phyloP scores from a whole-genome alignment of 805 yeast genomes.

The Dipodascus albidus region DNA sequence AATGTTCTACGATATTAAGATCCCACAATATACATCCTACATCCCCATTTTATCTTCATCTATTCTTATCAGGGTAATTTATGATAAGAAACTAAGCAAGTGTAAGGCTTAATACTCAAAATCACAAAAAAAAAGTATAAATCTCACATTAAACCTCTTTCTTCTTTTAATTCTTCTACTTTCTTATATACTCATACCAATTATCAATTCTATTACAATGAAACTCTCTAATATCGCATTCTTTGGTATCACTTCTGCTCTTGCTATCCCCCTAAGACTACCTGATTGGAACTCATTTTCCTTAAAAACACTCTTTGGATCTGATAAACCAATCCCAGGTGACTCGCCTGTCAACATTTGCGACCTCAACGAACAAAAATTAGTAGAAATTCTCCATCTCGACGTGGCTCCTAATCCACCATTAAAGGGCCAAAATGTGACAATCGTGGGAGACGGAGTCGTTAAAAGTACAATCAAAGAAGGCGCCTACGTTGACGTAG shows the following conservation, averaged over 20 bases:
- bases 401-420: slow-evolving; percentile 81
- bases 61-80: neutral
- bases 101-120: neutral
- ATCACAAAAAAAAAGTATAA: neutral
- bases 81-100: neutral
- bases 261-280: neutral
- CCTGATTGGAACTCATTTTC: neutral
- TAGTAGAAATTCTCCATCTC: slow-evolving; percentile 51
- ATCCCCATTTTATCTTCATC: neutral
- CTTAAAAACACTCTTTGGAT: neutral
- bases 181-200: no score
- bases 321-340: slow-evolving; percentile 51
- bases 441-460: slow-evolving; percentile 63
- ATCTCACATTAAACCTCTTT: neutral
- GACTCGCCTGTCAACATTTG: slow-evolving; percentile 76
- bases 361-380: slow-evolving; percentile 51
- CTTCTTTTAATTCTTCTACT: neutral
- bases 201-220: neutral
- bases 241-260: neutral
- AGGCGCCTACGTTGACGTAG: slow-evolving; percentile 92
- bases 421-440: slow-evolving; percentile 66
- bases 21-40: no score
- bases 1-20: no score
- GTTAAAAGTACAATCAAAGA: slow-evolving; percentile 47
- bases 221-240: neutral